Base-by-base conservation (phyloP, 352 stramenopile species). In the Phytophthora cactorum region DNA sequence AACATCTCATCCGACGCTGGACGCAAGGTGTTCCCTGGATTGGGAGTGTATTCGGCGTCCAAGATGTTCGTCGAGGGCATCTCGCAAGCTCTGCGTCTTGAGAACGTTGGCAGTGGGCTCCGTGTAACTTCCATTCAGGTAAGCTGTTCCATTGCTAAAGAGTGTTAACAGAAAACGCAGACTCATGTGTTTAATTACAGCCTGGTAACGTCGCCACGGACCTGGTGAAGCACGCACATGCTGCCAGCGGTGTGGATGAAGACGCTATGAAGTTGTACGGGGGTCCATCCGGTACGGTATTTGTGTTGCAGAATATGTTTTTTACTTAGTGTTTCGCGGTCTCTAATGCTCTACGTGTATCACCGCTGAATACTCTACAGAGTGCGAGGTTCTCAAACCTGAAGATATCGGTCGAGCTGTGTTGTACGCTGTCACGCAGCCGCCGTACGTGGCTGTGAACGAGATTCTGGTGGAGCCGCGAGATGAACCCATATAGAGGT, bases 61-160 rank as follows among this genome's bases (percentile, higher is more conserved):
- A 98, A 98, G 69, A 92, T 92, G 69, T 98, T 98, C 52, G 75
- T 97, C n/a, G 92, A 98, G 68, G 89, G 82, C 32, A 77, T 98
- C 1, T 95, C 79, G 9, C 84, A 98, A 75, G 75, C 81, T 9
- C 72, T 97, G 47, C 84, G 91, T 32, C 75, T 93, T 28, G 92
- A 98, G 72, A 87, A 96, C 59, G 67, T 95, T 34, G 90, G 84
- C 53, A 95, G 86, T 31, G 91, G 90, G 2, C 67, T 98, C 15
- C 87, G 84, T 11, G 85, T 98, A 25, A 98, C 93, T 25, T 92
- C 77, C 36, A 96, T 98, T 68, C 90, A 79, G 68, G 72, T 75
- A 47, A 28, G 70, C 6, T 38, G 5, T 51, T 25, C 12, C 38
- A 4, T 38, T 62, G 27, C 11, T 17, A n/a, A 11, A 44, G n/a